Conservation (phyloP, 768 basidiomycete species). For the Boletus edulis region DNA sequence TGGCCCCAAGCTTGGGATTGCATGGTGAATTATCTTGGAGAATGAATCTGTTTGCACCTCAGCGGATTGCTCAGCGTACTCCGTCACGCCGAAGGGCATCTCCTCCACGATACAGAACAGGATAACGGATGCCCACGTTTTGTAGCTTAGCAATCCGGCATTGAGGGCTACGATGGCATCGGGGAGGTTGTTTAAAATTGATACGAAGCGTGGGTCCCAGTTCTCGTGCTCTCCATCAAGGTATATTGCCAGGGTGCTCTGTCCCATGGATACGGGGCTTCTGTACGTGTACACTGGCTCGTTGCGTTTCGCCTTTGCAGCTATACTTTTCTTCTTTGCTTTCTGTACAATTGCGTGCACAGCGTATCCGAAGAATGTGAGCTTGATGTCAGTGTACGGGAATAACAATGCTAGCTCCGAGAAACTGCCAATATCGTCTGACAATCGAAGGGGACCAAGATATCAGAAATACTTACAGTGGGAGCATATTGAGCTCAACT, state of each 20-base stretch:
- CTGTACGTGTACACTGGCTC: slow-evolving; percentile 35
- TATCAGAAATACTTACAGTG: slow-evolving; percentile 31
- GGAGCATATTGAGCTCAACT: slow-evolving; percentile 40
- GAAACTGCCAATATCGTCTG: slow-evolving; percentile 31
- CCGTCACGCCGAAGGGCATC: slow-evolving; percentile 34
- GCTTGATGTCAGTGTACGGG: slow-evolving; percentile 43
- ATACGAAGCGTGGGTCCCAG: slow-evolving; percentile 25
- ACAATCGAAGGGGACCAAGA: background rate
- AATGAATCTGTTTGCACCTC: slow-evolving; percentile 30
- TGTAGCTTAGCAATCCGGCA: slow-evolving; percentile 38
- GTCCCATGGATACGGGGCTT: slow-evolving; percentile 37
- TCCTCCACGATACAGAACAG: slow-evolving; percentile 28
- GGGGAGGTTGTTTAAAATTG: slow-evolving; percentile 24
- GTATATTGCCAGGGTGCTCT: slow-evolving; percentile 37
- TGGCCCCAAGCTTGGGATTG: slow-evolving; percentile 23
- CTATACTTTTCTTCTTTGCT: slow-evolving; percentile 31
- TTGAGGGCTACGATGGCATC: slow-evolving; percentile 44
- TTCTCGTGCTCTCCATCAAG: slow-evolving; percentile 30
- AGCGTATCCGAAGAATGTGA: slow-evolving; percentile 39
- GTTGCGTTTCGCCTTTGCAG: slow-evolving; percentile 27
- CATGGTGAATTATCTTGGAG: slow-evolving; percentile 28
- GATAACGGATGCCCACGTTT: slow-evolving; percentile 37
- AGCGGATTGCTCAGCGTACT: slow-evolving; percentile 37
- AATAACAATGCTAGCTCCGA: slow-evolving; percentile 45
- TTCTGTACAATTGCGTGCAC: slow-evolving; percentile 32